Evolutionary conservation across 75 land plant species (phyloP).

Genomic region (Adiantum capillusveneris): DNA sequence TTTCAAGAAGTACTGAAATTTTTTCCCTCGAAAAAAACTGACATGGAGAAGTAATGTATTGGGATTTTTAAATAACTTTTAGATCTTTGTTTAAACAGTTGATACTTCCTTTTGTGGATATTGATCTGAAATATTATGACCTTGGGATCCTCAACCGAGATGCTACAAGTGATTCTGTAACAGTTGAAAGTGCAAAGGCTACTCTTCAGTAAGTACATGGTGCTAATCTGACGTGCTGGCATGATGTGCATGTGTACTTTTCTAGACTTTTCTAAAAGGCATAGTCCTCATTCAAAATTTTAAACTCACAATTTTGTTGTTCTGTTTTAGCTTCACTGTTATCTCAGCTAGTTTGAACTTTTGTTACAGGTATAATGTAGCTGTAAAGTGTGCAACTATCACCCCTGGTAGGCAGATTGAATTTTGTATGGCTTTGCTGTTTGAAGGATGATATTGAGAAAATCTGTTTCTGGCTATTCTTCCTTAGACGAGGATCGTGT

Average conservation of each 20-base stretch:
- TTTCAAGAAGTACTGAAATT: neutral
- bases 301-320: neutral
- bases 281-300: too few species aligned
- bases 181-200: conserved; percentile 91
- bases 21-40: neutral
- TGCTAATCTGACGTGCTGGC: neutral
- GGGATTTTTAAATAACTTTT: neutral
- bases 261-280: too few species aligned
- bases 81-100: conserved; percentile 39
- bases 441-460: too few species aligned
- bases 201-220: conserved; percentile 61
- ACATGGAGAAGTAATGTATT: neutral
- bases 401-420: conserved; percentile 69
- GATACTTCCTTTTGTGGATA: conserved; percentile 83
- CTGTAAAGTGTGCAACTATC: conserved; percentile 96
- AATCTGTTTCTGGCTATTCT: neutral
- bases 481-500: conserved; percentile 81
- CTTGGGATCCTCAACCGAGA: conserved; percentile 87
- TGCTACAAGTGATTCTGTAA: conserved; percentile 90
- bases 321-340: too few species aligned
- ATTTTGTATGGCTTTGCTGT: too few species aligned
- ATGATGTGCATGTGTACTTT: neutral
- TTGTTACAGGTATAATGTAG: conserved; percentile 76
- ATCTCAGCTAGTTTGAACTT: too few species aligned
- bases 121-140: conserved; percentile 95